Percentiles rank a stretch among this genome's conserved stretches.
These are phyloP conservation scores for Fusarium sp. DNA, from an alignment of 2,329 filamentous ascomycete genomes.

Conservation along the genomic window DNA sequence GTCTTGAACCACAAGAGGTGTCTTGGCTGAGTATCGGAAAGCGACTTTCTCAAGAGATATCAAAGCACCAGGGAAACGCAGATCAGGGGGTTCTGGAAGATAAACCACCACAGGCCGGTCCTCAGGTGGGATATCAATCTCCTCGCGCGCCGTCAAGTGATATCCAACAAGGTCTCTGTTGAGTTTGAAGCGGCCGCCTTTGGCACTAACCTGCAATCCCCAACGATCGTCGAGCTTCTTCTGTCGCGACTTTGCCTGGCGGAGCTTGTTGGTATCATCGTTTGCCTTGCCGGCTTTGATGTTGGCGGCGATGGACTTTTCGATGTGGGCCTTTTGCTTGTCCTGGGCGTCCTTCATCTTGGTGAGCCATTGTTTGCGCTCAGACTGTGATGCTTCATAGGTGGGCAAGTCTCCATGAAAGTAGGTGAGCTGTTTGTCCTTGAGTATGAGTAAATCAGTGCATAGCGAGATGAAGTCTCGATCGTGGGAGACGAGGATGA, in stretches of 20 bases:
- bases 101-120: slow-evolving; percentile 67
- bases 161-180: slow-evolving; percentile 78
- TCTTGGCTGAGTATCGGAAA: slow-evolving; percentile 69
- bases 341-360: slow-evolving; percentile 87
- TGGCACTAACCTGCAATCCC: slow-evolving; percentile 79
- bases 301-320: slow-evolving; percentile 80
- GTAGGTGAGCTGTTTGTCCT: slow-evolving; percentile 76
- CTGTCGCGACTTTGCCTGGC: slow-evolving; percentile 86
- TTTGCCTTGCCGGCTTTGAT: slow-evolving; percentile 80
- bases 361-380: slow-evolving; percentile 74
- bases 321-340: slow-evolving; percentile 82
- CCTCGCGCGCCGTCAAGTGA: slow-evolving; percentile 68
- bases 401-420: slow-evolving; percentile 80
- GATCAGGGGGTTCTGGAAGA: slow-evolving; percentile 73
- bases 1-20: slow-evolving; percentile 65
- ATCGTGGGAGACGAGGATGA: slow-evolving; percentile 87
- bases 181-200: slow-evolving; percentile 82
- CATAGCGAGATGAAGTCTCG: slow-evolving; percentile 82
- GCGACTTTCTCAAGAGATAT: slow-evolving; percentile 77
- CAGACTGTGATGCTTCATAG: slow-evolving; percentile 76
- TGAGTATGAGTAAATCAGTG: slow-evolving; percentile 81
- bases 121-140: slow-evolving; percentile 77
- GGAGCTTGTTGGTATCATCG: slow-evolving; percentile 86
- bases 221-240: slow-evolving; percentile 86
- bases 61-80: slow-evolving; percentile 80